A percentile compares a stretch with the other conserved stretches of the same genome.
Conservation (phyloP, 2,329 filamentous ascomycete species). For the Sphaerostilbella broomeana region DNA sequence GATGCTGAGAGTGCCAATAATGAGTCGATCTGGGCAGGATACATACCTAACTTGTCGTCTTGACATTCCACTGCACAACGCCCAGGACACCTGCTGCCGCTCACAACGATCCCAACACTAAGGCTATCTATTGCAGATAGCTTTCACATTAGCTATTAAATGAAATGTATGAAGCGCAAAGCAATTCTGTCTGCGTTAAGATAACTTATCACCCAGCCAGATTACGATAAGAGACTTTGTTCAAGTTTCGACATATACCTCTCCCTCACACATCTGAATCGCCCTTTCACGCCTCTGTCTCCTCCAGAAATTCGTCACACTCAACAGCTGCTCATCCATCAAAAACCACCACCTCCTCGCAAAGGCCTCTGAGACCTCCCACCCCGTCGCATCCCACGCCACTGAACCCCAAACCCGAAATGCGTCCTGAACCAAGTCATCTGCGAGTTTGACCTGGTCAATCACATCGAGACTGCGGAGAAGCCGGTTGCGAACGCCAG, state of each 20-base stretch:
- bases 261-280: not conserved
- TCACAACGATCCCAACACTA: no score
- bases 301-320: slow-evolving; percentile 5
- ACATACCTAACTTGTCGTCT: no score
- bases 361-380: slow-evolving; percentile 5
- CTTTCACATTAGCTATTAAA: no score
- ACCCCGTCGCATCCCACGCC: not conserved
- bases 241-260: not conserved
- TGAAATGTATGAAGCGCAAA: no score
- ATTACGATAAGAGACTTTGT: no score
- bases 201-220: no score
- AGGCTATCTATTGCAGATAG: no score
- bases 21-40: no score
- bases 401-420: not conserved
- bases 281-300: not conserved
- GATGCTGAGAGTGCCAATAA: no score
- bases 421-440: slow-evolving; percentile 2
- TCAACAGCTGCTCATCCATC: slow-evolving; percentile 1
- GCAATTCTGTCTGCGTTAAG: no score
- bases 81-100: no score
- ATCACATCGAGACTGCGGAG: not conserved
- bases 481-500: not conserved
- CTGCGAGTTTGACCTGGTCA: not conserved
- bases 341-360: slow-evolving; percentile 2
- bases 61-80: no score